These are phyloP conservation scores for Alternaria tenuissima DNA, from an alignment of 2,329 filamentous ascomycete genomes.

Conservation along the genomic window DNA sequence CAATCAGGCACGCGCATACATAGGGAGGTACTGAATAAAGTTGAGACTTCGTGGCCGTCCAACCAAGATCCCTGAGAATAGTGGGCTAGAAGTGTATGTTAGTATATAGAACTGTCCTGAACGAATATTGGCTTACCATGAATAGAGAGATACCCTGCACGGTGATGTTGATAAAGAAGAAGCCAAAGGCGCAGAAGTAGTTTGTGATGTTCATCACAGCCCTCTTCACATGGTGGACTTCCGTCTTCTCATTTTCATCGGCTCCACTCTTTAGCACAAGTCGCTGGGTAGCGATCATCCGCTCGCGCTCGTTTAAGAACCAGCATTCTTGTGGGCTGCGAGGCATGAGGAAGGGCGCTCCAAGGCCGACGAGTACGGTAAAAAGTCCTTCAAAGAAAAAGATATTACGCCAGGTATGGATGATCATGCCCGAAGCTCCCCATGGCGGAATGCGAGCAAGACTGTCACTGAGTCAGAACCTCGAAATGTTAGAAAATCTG, in stretches of 20 bases:
- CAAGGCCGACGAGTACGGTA: constrained; percentile 59
- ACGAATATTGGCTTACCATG: constrained; percentile 38
- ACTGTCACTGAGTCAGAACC: constrained; percentile 13
- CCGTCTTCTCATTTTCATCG: constrained; percentile 58
- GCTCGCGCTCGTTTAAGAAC: constrained; percentile 63
- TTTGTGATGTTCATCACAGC: constrained; percentile 66
- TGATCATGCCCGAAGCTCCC: constrained; percentile 55
- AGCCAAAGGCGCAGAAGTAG: constrained; percentile 65
- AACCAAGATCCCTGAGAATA: constrained; percentile 49
- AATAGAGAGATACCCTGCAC: constrained; percentile 59
- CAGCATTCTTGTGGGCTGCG: constrained; percentile 58
- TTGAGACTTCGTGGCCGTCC: constrained; percentile 49
- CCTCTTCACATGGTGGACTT: constrained; percentile 59
- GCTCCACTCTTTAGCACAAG: constrained; percentile 61
- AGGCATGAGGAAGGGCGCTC: constrained; percentile 63
- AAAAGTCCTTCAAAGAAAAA: constrained; percentile 70
- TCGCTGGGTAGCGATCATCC: constrained; percentile 62
- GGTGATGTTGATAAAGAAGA: constrained; percentile 68
- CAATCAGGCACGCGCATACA: constrained; percentile 47
- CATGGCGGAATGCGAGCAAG: constrained; percentile 59
- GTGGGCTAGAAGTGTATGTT: constrained; percentile 40
- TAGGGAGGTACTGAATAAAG: constrained; percentile 52
- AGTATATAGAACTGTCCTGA: background rate
- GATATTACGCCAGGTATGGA: constrained; percentile 60
- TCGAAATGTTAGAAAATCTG: background rate